Percentiles rank a stretch among this genome's conserved stretches.
Evolutionary conservation across 192 early-diverging fungal genomes (phyloP).

Genomic region (Chytriomyces sp.): DNA sequence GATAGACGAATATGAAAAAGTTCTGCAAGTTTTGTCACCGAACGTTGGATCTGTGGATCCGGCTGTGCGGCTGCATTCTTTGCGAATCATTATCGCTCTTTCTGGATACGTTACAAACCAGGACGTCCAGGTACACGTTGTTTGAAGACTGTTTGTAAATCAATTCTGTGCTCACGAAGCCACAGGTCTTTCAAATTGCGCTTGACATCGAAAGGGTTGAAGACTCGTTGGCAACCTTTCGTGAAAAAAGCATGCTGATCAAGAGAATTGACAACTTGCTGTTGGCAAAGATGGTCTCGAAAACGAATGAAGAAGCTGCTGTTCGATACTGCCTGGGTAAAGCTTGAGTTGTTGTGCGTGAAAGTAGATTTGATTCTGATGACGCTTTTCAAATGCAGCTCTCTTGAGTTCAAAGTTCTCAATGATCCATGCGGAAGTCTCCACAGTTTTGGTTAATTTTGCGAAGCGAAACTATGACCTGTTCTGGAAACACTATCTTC

Average conservation of each 20-base stretch:
- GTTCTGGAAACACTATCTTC: slow-evolving; percentile 33
- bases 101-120: slow-evolving; percentile 58
- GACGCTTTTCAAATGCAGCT: slow-evolving; percentile 39
- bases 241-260: slow-evolving; percentile 81
- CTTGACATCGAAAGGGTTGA: slow-evolving; percentile 69
- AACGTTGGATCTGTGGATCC: slow-evolving; percentile 67
- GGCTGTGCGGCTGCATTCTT: slow-evolving; percentile 63
- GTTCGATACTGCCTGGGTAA: slow-evolving; percentile 71
- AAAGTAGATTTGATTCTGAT: neutral
- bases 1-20: slow-evolving; percentile 47
- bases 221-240: slow-evolving; percentile 66
- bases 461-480: slow-evolving; percentile 39
- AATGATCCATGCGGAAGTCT: slow-evolving; percentile 82
- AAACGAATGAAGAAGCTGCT: slow-evolving; percentile 70
- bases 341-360: neutral
- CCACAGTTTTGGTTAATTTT: slow-evolving; percentile 52
- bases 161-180: neutral
- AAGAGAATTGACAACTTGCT: slow-evolving; percentile 72
- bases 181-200: slow-evolving; percentile 40
- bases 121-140: slow-evolving; percentile 32
- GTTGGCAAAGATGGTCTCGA: slow-evolving; percentile 65
- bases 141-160: neutral
- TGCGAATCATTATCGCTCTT: slow-evolving; percentile 73
- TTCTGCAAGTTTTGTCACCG: slow-evolving; percentile 57
- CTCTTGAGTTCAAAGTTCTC: slow-evolving; percentile 82